phyloP scores from a whole-genome alignment of 306 rosid genomes.

The Pyrus pyrifolia region DNA sequence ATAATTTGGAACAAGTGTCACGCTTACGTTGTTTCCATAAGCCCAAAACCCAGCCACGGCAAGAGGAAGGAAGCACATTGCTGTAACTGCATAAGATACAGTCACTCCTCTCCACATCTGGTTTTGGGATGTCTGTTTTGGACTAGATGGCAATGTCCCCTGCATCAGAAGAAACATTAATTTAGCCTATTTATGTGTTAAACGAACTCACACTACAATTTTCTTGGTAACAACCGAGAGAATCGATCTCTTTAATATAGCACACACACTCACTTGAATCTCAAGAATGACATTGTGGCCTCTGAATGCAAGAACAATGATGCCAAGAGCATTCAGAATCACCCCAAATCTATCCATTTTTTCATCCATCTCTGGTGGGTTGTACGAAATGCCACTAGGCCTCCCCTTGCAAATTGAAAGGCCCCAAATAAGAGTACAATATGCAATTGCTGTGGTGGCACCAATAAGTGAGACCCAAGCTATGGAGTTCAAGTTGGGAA shows the following conservation, averaged over 20 bases:
- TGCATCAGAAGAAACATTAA: conserved; percentile 13
- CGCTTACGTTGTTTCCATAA: conserved; percentile 49
- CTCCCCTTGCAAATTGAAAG: conserved; percentile 1
- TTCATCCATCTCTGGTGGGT: background rate
- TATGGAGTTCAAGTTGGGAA: conserved; percentile 14
- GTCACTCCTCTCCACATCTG: conserved; percentile 51
- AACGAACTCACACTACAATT: background rate
- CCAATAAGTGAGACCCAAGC: conserved; percentile 7
- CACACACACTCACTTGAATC: conserved; percentile 45
- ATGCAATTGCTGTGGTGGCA: background rate
- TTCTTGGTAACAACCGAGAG: background rate
- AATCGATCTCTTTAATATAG: background rate
- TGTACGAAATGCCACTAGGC: background rate
- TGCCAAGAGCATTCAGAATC: conserved; percentile 49
- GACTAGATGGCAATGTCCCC: conserved; percentile 64
- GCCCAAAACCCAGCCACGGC: conserved; percentile 64
- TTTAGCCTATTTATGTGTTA: background rate
- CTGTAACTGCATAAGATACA: conserved; percentile 35
- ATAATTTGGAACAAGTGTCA: background rate
- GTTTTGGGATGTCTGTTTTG: conserved; percentile 20
- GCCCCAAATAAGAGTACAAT: conserved; percentile 1
- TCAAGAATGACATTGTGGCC: conserved; percentile 78
- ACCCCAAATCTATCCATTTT: conserved; percentile 10
- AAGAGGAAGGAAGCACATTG: conserved; percentile 46
- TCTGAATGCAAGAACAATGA: conserved; percentile 40